Base-by-base conservation (phyloP, 2,329 filamentous ascomycete genomes). In the Sporothrix protearum region DNA sequence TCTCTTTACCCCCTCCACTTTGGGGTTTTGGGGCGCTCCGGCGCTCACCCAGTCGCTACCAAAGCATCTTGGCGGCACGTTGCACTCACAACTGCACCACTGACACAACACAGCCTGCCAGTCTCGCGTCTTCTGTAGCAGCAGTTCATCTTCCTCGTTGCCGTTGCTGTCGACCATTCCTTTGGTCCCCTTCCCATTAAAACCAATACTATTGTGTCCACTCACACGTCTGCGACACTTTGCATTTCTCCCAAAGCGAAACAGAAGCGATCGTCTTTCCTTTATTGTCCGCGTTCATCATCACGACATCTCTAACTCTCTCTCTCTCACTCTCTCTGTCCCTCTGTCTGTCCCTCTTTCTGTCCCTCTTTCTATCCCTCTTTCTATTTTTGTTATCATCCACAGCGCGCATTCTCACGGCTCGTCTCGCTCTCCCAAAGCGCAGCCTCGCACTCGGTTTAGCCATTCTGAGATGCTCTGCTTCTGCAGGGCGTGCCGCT, bases 391-490 rank as follows among this genome's bases (percentile, higher is more conserved):
- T 19, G 42, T 47, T 6, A 47, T 47, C 42, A 14, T 47, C 22
- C 19, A 28, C 63, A n/a, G 14, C 28, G 12, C 67, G 33, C n/a
- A 30, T 45, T 14, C 9, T 53, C 10, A 25, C n/a, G 47, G n/a
- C 45, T 33, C 64, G 1, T 30, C 16, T 64, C 36, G n/a, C 16
- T n/a, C 45, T n/a, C 28, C 28, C 4, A 1, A 53, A 30, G 61
- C 22, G 61, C 61, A 47, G 28, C 28, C 55, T 55, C 47, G 16
- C 55, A 47, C n/a, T 57, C n/a, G 57, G n/a, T 36, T 25, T 25
- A 14, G 25, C 12, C 63, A 57, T 51, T 64, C 53, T 75, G 74
- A 72, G 67, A 75, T 75, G 73, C 74, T 70, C 67, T 72, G 74
- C 45, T 71, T 47, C 51, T n/a, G 30, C 51, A 55, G 72, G 70